Percentiles rank a stretch among this genome's conserved stretches.
Conservation (phyloP, 2,329 filamentous ascomycete species). For the Coniochaeta pulveracea region DNA sequence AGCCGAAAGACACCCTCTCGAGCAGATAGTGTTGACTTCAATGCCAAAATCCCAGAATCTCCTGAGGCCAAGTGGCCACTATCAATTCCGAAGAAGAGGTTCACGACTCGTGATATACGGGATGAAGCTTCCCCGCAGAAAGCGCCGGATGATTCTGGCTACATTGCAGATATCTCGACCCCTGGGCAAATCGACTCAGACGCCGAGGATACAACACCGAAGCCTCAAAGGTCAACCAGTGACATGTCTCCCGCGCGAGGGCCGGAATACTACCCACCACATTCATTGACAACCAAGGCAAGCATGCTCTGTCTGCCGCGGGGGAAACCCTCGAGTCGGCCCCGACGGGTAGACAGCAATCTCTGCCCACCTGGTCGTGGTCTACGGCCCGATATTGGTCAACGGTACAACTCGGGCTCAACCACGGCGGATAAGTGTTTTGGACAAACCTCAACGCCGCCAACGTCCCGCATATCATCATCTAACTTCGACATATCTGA, state of each 20-base stretch:
- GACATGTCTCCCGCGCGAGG: slow-evolving; percentile 2
- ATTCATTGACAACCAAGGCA: slow-evolving; percentile 2
- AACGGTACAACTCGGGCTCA: too few species aligned
- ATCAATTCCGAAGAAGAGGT: not conserved
- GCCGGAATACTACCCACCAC: not conserved
- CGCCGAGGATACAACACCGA: slow-evolving; percentile 1
- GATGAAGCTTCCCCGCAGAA: too few species aligned
- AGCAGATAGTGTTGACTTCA: not conserved
- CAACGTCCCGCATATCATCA: not conserved
- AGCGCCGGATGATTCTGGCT: not conserved
- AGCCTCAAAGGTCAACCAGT: slow-evolving; percentile 6
- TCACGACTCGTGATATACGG: not conserved
- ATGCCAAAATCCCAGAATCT: not conserved
- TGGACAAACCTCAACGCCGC: too few species aligned
- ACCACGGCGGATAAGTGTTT: too few species aligned
- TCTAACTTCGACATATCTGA: slow-evolving; percentile 7
- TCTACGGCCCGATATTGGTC: too few species aligned
- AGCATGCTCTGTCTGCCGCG: slow-evolving; percentile 4
- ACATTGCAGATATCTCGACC: not conserved
- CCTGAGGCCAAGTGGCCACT: not conserved
- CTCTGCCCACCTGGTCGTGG: not conserved
- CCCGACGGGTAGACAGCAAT: not conserved
- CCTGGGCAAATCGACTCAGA: not conserved
- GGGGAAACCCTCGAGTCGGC: not conserved
- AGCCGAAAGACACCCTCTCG: too few species aligned